These are phyloP conservation scores for Zostera marina DNA, from an alignment of 116 monocot genomes.

Conservation along the genomic window DNA sequence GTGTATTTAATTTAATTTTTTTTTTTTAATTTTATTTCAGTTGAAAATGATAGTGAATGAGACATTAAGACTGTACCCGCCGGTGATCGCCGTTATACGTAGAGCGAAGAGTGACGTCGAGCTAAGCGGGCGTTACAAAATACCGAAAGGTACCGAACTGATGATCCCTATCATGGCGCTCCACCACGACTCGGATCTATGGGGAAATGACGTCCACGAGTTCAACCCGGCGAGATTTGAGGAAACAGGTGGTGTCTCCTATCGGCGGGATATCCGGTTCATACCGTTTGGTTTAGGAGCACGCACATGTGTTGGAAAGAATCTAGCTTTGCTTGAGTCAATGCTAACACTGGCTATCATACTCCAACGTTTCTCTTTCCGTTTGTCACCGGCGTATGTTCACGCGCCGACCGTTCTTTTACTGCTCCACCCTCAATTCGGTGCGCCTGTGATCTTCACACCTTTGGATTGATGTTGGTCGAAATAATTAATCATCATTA, in stretches of 20 bases:
- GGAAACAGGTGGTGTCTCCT: slow-evolving; percentile 16
- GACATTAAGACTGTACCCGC: slow-evolving; percentile 27
- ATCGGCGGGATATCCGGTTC: slow-evolving; percentile 18
- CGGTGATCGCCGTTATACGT: neutral
- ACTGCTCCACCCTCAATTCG: slow-evolving; percentile 7
- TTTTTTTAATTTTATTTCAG: slow-evolving; percentile 5
- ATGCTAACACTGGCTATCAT: slow-evolving; percentile 24
- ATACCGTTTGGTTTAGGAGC: slow-evolving; percentile 42
- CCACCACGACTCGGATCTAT: too few relatives aligned
- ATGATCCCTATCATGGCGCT: too few relatives aligned
- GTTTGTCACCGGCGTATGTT: slow-evolving; percentile 26
- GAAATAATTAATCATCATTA: too few relatives aligned
- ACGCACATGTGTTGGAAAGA: slow-evolving; percentile 35
- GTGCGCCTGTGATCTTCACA: slow-evolving; percentile 2
- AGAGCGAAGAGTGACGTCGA: neutral
- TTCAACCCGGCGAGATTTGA: slow-evolving; percentile 51
- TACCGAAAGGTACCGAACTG: slow-evolving; percentile 1
- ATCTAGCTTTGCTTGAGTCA: slow-evolving; percentile 32
- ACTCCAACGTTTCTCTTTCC: slow-evolving; percentile 39
- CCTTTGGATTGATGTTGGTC: too few relatives aligned
- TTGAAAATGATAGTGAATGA: slow-evolving; percentile 40
- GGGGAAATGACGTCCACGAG: neutral
- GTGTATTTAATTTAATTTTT: too few relatives aligned
- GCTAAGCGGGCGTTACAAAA: slow-evolving; percentile 15
- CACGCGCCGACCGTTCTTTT: slow-evolving; percentile 15